Evolutionary conservation across 345 rosid species (phyloP).

Genomic region (Jatropha curcas): DNA sequence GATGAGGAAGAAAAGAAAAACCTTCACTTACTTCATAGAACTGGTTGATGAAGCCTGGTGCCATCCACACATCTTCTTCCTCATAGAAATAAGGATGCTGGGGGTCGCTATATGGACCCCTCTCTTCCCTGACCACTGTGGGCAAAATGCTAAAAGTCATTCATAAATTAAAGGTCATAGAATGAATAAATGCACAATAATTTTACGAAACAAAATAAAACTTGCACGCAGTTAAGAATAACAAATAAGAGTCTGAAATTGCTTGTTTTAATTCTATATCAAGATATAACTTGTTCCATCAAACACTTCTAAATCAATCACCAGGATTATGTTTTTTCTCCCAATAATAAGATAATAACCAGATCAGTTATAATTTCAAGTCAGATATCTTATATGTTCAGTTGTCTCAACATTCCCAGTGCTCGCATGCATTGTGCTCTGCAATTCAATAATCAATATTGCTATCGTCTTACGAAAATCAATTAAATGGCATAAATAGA

Average conservation of each 20-base stretch:
- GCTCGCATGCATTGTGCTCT: neutral
- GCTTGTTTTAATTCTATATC: too few relatives aligned
- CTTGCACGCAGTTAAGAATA: neutral
- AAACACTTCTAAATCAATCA: neutral
- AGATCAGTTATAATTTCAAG: neutral
- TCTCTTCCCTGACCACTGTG: conserved; percentile 91
- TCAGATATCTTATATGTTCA: conserved; percentile 7
- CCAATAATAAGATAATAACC: neutral
- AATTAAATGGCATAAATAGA: conserved; percentile 12
- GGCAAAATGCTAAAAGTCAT: conserved; percentile 1
- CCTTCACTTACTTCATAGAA: conserved; percentile 64
- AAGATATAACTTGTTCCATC: neutral
- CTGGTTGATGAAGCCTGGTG: conserved; percentile 92
- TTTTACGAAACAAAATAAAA: neutral
- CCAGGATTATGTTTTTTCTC: neutral
- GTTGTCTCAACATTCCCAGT: neutral
- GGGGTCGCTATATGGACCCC: conserved; percentile 90
- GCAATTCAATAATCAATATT: neutral
- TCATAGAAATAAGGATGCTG: conserved; percentile 90
- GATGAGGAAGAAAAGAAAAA: neutral
- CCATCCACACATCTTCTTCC: conserved; percentile 98
- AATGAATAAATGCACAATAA: neutral
- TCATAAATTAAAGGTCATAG: conserved; percentile 2
- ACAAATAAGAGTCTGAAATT: neutral
- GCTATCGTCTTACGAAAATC: conserved; percentile 1